Conservation (phyloP, 208 protist species). For the Entamoeba invadens region DNA sequence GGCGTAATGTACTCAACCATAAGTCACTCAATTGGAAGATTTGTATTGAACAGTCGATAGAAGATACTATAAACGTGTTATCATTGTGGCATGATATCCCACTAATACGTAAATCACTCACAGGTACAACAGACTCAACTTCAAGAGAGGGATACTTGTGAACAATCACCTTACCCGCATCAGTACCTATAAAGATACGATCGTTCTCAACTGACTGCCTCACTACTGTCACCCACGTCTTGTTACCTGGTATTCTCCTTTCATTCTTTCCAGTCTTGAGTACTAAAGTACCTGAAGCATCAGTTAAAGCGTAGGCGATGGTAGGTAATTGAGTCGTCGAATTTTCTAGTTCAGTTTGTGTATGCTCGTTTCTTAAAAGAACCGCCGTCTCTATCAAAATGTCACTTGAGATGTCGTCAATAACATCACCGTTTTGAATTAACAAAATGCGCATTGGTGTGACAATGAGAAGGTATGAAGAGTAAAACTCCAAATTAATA, state of each 20-base stretch:
- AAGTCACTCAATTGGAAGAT: background rate
- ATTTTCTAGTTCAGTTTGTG: no score
- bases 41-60: background rate
- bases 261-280: background rate
- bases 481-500: background rate
- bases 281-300: background rate
- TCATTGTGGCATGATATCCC: background rate
- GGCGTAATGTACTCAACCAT: background rate
- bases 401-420: background rate
- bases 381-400: background rate
- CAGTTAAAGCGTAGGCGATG: background rate
- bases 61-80: background rate
- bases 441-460: background rate
- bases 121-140: background rate
- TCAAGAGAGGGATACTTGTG: background rate
- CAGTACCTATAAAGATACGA: background rate
- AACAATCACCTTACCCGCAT: background rate
- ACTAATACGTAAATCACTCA: background rate
- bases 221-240: background rate
- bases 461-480: background rate
- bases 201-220: background rate
- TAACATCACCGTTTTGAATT: background rate
- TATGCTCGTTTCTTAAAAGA: no score
- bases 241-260: background rate
- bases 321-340: background rate